These are phyloP conservation scores for Termitomyces sp. DNA, from an alignment of 768 basidiomycete species.

Conservation along the genomic window DNA sequence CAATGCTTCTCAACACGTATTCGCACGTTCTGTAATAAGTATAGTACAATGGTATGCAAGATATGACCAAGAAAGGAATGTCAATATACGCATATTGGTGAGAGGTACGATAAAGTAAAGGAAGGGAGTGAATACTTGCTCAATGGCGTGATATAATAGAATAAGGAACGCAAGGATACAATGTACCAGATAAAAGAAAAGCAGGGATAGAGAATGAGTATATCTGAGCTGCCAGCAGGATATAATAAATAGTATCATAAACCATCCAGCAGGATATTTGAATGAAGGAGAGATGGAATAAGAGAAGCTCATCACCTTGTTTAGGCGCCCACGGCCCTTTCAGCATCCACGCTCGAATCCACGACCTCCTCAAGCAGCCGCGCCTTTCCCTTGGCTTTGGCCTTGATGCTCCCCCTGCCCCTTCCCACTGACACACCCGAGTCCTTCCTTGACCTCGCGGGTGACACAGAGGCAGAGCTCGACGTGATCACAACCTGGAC, in stretches of 20 bases:
- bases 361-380: constrained; percentile 26
- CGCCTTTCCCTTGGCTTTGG: constrained; percentile 9
- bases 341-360: constrained; percentile 30
- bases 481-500: constrained; percentile 5
- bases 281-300: not conserved
- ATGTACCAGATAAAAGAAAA: too few species aligned
- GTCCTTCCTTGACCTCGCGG: constrained; percentile 4
- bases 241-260: not conserved
- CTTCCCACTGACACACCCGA: constrained; percentile 4
- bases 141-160: not conserved
- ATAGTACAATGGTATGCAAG: too few species aligned
- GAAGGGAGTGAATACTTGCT: too few species aligned
- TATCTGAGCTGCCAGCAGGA: not conserved
- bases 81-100: too few species aligned
- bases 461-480: constrained; percentile 1
- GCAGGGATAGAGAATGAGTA: not conserved
- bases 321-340: constrained; percentile 9
- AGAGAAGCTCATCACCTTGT: not conserved
- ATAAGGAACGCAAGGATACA: not conserved
- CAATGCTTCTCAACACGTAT: too few species aligned
- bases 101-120: too few species aligned
- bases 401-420: not conserved
- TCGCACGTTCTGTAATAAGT: too few species aligned
- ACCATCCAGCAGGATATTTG: not conserved
- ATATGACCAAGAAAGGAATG: too few species aligned